Percentiles rank a stretch among this genome's conserved stretches.
These are phyloP conservation scores for Notholithocarpus densiflorus DNA, from an alignment of 306 rosid genomes.

Conservation along the genomic window DNA sequence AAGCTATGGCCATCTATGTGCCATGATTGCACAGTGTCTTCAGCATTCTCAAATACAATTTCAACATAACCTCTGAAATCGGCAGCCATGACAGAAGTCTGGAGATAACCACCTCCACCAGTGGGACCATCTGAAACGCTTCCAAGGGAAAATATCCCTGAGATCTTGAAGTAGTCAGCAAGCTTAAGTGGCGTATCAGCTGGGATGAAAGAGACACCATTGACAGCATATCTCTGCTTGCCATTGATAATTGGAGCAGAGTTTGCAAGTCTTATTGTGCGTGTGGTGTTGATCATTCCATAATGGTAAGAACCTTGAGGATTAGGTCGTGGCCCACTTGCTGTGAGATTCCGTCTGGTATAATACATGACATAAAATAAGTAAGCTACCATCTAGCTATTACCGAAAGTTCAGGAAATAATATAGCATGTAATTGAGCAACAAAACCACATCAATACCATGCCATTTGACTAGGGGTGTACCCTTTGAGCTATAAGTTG, in stretches of 20 bases:
- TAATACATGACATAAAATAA: slow-evolving; percentile 5
- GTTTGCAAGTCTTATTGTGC: slow-evolving; percentile 61
- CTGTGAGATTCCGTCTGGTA: slow-evolving; percentile 76
- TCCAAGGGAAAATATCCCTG: slow-evolving; percentile 64
- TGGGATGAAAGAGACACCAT: slow-evolving; percentile 70
- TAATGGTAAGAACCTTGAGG: slow-evolving; percentile 93
- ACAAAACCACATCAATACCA: neutral
- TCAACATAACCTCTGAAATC: slow-evolving; percentile 64
- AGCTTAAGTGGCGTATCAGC: slow-evolving; percentile 84
- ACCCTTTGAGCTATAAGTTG: neutral
- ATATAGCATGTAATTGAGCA: neutral
- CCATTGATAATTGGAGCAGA: slow-evolving; percentile 69
- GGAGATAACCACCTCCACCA: slow-evolving; percentile 58
- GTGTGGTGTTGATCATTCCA: slow-evolving; percentile 70
- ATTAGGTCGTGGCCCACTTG: slow-evolving; percentile 94
- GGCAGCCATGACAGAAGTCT: slow-evolving; percentile 76
- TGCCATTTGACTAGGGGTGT: neutral
- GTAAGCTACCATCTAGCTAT: neutral
- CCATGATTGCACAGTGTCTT: slow-evolving; percentile 71
- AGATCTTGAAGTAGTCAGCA: slow-evolving; percentile 78
- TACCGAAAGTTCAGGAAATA: neutral
- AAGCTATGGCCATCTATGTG: slow-evolving; percentile 74
- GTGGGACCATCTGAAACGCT: slow-evolving; percentile 59
- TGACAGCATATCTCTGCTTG: slow-evolving; percentile 80
- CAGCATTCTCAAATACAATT: slow-evolving; percentile 72